Conservation (phyloP, 1,139 yeast genomes). For the Sugiyamaella xylanicola region DNA sequence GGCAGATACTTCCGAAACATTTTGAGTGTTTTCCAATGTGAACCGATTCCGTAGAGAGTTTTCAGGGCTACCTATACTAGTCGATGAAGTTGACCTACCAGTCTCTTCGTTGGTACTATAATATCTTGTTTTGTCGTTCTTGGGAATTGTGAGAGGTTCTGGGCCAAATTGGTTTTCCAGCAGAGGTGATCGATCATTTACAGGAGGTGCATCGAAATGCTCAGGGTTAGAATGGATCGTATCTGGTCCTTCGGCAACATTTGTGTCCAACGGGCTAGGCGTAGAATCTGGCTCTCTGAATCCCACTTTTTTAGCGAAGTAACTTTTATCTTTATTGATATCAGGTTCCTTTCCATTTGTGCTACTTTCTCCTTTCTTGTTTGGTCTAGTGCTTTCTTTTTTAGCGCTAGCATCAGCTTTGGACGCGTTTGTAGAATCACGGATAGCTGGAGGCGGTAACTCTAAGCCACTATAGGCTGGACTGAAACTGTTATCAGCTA, state of each 20-base stretch:
- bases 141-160: not conserved
- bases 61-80: not conserved
- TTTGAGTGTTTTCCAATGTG: conserved; percentile 1
- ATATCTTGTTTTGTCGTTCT: not conserved
- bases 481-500: conserved; percentile 14
- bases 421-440: conserved; percentile 16
- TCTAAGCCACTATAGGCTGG: conserved; percentile 19
- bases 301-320: not conserved
- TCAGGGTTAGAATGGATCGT: conserved; percentile 1
- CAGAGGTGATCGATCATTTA: conserved; percentile 41
- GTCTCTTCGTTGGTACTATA: not conserved
- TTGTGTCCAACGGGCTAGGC: not conserved
- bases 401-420: conserved; percentile 12
- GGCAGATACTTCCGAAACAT: conserved; percentile 16
- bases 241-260: not conserved
- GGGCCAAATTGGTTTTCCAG: conserved; percentile 21
- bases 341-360: not conserved
- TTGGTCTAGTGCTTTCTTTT: not conserved
- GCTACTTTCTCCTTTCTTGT: not conserved
- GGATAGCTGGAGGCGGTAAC: conserved; percentile 28
- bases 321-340: not conserved
- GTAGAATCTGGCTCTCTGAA: not conserved
- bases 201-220: conserved; percentile 6
- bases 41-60: conserved; percentile 11
- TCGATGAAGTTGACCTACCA: conserved; percentile 1